Conservation (phyloP, 441 rosid species). For the Syzygium malaccense region DNA sequence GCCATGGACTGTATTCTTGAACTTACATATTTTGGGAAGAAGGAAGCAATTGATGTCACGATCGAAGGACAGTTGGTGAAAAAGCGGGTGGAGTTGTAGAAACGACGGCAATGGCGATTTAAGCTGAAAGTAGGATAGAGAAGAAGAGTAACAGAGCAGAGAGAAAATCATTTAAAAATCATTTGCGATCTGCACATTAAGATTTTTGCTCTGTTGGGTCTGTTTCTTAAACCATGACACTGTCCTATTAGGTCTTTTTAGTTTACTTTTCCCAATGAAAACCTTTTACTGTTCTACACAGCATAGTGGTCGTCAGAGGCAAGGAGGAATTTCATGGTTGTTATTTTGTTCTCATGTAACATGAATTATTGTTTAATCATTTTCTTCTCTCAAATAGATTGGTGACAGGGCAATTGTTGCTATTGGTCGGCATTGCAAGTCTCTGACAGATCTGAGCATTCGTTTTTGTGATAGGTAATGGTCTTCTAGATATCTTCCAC, state of each 20-base stretch:
- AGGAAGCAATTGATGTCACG: background rate
- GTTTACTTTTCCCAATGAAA: background rate
- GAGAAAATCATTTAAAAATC: background rate
- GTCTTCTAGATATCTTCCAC: background rate
- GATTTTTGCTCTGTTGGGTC: background rate
- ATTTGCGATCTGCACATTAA: background rate
- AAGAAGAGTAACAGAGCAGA: background rate
- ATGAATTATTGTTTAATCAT: background rate
- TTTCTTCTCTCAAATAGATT: slow-evolving; percentile 31
- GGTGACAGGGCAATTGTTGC: slow-evolving; percentile 81
- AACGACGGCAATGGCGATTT: background rate
- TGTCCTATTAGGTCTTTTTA: background rate
- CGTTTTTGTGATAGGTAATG: slow-evolving; percentile 77
- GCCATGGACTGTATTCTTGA: background rate
- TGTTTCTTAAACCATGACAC: background rate
- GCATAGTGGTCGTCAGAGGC: background rate
- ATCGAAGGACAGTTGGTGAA: background rate
- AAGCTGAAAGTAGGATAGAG: background rate
- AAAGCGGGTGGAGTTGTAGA: background rate
- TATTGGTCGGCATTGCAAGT: slow-evolving; percentile 67
- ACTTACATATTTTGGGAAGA: background rate
- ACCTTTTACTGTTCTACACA: background rate
- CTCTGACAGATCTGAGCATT: slow-evolving; percentile 75
- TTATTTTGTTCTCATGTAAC: background rate
- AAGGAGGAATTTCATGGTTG: background rate